Evolutionary conservation across 2,329 filamentous ascomycete species (phyloP).

Genomic region (Aspergillus tamarii): DNA sequence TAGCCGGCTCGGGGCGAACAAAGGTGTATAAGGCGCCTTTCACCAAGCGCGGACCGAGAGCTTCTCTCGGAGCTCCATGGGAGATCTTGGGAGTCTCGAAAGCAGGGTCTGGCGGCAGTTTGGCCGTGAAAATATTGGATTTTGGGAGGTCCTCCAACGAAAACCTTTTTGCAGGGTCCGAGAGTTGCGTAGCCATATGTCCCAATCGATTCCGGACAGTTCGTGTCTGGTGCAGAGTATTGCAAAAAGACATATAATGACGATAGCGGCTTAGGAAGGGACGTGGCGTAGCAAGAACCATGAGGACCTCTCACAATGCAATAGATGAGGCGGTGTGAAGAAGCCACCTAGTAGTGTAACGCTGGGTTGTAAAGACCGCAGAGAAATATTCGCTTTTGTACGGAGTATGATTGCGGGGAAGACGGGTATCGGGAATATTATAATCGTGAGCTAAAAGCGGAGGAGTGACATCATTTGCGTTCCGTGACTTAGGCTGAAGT

Average conservation of each 20-base stretch:
- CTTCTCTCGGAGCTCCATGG: slow-evolving; percentile 75
- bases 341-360: background rate
- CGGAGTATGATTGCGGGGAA: background rate
- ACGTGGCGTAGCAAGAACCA: background rate
- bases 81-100: slow-evolving; percentile 82
- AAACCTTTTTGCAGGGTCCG: slow-evolving; percentile 30
- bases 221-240: slow-evolving; percentile 19
- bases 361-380: background rate
- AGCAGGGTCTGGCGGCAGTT: slow-evolving; percentile 73
- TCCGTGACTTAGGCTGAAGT: background rate
- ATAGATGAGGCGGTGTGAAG: background rate
- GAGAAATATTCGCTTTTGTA: background rate
- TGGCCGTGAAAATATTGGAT: slow-evolving; percentile 65
- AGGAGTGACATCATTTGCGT: background rate
- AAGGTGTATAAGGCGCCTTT: slow-evolving; percentile 86
- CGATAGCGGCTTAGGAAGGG: background rate
- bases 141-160: slow-evolving; percentile 61
- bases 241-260: slow-evolving; percentile 30
- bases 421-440: background rate
- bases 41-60: slow-evolving; percentile 80
- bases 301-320: background rate
- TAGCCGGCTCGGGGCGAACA: slow-evolving; percentile 76
- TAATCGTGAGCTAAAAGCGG: background rate
- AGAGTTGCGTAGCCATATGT: slow-evolving; percentile 52
- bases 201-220: slow-evolving; percentile 37